A percentile compares a stretch with the other conserved stretches of the same genome.
phyloP scores from a whole-genome alignment of 2,329 filamentous ascomycete genomes.

The Coniochaeta hoffmannii region DNA sequence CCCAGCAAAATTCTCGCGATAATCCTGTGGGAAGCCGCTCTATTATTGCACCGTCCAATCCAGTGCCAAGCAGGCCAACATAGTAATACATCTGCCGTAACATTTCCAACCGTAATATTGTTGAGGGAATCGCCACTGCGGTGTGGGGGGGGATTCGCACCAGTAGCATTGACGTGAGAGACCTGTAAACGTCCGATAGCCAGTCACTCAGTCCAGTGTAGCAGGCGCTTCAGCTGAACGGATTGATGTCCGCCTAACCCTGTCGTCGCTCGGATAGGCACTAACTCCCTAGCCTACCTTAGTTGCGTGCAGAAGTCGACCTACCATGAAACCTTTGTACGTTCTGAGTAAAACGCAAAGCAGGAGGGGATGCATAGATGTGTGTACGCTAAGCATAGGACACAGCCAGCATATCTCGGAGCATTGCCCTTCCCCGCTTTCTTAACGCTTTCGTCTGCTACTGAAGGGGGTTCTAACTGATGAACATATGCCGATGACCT shows the following conservation, averaged over 20 bases:
- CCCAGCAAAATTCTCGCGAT: not conserved
- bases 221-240: not conserved
- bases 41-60: no score
- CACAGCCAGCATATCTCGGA: not conserved
- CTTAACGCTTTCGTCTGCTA: not conserved
- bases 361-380: no score
- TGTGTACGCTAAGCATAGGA: not conserved
- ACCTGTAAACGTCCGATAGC: not conserved
- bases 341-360: not conserved
- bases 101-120: not conserved
- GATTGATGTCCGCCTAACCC: not conserved
- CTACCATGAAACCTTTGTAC: no score
- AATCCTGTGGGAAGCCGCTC: no score
- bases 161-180: not conserved
- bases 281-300: no score
- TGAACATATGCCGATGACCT: not conserved
- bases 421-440: not conserved
- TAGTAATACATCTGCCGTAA: not conserved
- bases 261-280: no score
- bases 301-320: no score
- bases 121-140: not conserved
- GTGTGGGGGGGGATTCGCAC: not conserved
- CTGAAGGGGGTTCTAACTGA: no score
- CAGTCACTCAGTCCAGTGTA: not conserved
- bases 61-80: not conserved